These are phyloP conservation scores for Diaporthe longicolla DNA, from an alignment of 2,329 filamentous ascomycete species.

Conservation along the genomic window DNA sequence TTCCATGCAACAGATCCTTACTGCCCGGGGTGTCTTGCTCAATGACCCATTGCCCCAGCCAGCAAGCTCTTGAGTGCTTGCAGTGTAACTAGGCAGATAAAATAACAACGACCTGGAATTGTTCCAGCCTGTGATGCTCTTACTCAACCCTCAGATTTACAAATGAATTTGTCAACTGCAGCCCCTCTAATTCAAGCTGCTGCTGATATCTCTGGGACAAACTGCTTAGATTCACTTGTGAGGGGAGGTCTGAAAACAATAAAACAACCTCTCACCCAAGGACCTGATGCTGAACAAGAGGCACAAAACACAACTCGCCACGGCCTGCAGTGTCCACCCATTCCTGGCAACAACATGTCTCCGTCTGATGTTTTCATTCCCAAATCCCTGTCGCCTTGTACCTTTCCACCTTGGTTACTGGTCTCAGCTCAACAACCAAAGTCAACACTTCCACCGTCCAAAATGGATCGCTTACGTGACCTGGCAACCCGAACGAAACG, in stretches of 20 bases:
- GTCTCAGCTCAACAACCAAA: background rate
- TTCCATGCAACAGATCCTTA: background rate
- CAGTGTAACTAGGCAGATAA: background rate
- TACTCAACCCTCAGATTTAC: background rate
- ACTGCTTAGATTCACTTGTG: background rate
- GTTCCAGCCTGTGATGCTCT: background rate
- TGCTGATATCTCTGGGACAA: background rate
- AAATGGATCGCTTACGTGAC: slow-evolving; percentile 31
- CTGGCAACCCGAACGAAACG: slow-evolving; percentile 16
- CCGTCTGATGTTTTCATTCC: background rate
- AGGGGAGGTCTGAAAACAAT: background rate
- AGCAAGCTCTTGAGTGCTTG: background rate
- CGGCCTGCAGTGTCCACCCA: too few species aligned
- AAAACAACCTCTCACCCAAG: background rate
- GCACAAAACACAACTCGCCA: background rate
- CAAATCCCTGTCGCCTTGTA: background rate
- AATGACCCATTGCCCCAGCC: background rate
- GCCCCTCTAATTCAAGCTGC: background rate
- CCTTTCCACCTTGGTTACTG: slow-evolving; percentile 23
- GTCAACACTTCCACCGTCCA: background rate
- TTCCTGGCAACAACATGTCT: background rate
- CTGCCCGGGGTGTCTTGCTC: background rate
- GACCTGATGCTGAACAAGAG: too few species aligned
- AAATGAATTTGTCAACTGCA: background rate
- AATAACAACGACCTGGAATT: background rate